Conservation (phyloP, 2,329 filamentous ascomycete genomes). For the Pseudocercospora fijiensis region DNA sequence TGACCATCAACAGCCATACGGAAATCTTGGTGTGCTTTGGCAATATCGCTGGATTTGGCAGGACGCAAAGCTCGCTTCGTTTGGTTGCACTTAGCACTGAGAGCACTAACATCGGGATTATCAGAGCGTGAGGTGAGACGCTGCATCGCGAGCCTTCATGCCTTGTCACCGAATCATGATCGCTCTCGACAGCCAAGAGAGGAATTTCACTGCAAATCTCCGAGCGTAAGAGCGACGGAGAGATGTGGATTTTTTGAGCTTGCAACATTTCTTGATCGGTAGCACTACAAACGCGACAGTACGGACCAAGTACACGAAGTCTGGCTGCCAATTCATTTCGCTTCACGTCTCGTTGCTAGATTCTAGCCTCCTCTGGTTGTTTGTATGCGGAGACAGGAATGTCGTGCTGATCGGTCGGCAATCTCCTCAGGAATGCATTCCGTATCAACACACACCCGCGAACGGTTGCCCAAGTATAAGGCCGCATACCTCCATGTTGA, state of each 20-base stretch:
- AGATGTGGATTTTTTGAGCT: not conserved
- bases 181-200: not conserved
- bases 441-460: conserved; percentile 23
- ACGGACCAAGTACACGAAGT: not conserved
- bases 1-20: not conserved
- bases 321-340: conserved; percentile 14
- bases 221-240: not conserved
- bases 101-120: not conserved
- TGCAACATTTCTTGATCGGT: not conserved
- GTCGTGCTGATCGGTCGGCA: conserved; percentile 13
- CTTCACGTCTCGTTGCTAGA: conserved; percentile 10
- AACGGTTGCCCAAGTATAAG: conserved; percentile 25
- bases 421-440: conserved; percentile 23
- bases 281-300: not conserved
- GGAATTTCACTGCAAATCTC: not conserved
- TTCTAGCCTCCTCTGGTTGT: conserved; percentile 11
- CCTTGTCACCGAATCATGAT: not conserved
- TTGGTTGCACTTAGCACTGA: not conserved
- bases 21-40: too few relatives aligned
- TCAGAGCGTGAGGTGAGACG: not conserved
- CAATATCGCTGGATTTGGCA: not conserved
- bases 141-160: not conserved
- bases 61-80: not conserved
- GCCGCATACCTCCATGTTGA: conserved; percentile 21
- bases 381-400: conserved; percentile 19